These are phyloP conservation scores for Zhuliangozyma parablackwelliae DNA, from an alignment of 1,139 yeast genomes.

Conservation along the genomic window DNA sequence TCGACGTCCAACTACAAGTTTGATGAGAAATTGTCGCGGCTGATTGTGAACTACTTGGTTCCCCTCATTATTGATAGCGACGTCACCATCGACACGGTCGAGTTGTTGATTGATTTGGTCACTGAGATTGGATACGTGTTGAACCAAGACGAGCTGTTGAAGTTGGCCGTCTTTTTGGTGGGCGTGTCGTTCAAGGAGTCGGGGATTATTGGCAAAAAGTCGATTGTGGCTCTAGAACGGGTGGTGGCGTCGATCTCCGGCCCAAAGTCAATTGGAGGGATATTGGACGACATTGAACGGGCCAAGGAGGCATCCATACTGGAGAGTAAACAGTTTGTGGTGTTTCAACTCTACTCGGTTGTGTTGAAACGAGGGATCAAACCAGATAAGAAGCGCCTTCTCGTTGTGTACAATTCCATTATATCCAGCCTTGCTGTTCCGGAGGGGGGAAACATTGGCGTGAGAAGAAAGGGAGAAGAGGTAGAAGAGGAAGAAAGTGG, in stretches of 20 bases:
- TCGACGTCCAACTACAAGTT: constrained; percentile 11
- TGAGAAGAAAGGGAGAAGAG: no score
- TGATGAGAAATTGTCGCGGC: constrained; percentile 14
- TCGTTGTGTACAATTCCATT: constrained; percentile 5
- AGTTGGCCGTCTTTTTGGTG: constrained; percentile 34
- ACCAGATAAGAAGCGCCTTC: constrained; percentile 1
- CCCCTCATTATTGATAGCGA: constrained; percentile 18
- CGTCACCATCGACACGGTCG: constrained; percentile 56
- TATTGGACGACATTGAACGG: constrained; percentile 6
- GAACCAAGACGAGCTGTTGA: constrained; percentile 32
- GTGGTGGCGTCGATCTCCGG: constrained; percentile 32
- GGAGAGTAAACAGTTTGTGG: constrained; percentile 5
- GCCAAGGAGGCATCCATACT: constrained; percentile 2
- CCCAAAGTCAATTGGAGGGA: constrained; percentile 10
- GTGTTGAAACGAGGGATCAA: constrained; percentile 10
- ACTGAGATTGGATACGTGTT: constrained; percentile 52
- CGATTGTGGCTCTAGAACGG: constrained; percentile 52
- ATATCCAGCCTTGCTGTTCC: background rate
- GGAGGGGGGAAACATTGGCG: no score
- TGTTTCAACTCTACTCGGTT: constrained; percentile 11
- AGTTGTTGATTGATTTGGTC: constrained; percentile 57
- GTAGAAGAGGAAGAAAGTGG: no score
- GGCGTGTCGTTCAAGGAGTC: constrained; percentile 38
- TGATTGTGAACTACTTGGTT: constrained; percentile 18
- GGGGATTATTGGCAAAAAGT: constrained; percentile 48